Evolutionary conservation across 139 green algal species (phyloP).

Genomic region (Eudorina sp.): DNA sequence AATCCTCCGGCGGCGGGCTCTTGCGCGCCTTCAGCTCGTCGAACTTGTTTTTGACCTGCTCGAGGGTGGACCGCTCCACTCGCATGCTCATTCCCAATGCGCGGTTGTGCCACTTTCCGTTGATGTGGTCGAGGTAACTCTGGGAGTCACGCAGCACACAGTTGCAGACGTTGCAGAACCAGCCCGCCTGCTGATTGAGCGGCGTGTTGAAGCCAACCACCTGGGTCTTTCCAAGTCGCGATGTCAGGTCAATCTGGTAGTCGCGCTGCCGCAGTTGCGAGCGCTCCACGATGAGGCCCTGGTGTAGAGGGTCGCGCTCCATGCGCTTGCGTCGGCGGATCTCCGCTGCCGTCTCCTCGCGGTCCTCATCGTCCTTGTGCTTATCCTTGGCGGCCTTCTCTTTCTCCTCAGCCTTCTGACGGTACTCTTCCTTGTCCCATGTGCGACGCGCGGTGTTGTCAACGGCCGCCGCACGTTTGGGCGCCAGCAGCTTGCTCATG

Average conservation of each 20-base stretch:
- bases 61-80: constrained; percentile 89
- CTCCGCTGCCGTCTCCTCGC: constrained; percentile 76
- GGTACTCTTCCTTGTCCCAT: constrained; percentile 89
- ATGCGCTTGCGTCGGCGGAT: constrained; percentile 81
- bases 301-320: constrained; percentile 89
- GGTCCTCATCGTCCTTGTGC: constrained; percentile 48
- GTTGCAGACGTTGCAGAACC: constrained; percentile 97
- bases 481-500: constrained; percentile 35
- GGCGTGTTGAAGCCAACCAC: constrained; percentile 83
- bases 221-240: constrained; percentile 85
- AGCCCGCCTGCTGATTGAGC: constrained; percentile 90
- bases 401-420: constrained; percentile 76
- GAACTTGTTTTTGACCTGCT: constrained; percentile 82
- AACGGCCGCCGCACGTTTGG: constrained; percentile 54
- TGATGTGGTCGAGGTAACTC: constrained; percentile 98
- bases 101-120: constrained; percentile 97
- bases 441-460: constrained; percentile 82
- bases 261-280: constrained; percentile 82
- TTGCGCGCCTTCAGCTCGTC: constrained; percentile 60
- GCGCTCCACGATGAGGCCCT: constrained; percentile 90
- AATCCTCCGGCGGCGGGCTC: constrained; percentile 49
- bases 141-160: constrained; percentile 94
- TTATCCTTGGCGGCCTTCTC: constrained; percentile 69
- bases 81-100: constrained; percentile 97
- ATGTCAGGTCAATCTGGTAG: constrained; percentile 83